phyloP scores from a whole-genome alignment of 2,329 filamentous ascomycete genomes.

The Xylaria sp. region DNA sequence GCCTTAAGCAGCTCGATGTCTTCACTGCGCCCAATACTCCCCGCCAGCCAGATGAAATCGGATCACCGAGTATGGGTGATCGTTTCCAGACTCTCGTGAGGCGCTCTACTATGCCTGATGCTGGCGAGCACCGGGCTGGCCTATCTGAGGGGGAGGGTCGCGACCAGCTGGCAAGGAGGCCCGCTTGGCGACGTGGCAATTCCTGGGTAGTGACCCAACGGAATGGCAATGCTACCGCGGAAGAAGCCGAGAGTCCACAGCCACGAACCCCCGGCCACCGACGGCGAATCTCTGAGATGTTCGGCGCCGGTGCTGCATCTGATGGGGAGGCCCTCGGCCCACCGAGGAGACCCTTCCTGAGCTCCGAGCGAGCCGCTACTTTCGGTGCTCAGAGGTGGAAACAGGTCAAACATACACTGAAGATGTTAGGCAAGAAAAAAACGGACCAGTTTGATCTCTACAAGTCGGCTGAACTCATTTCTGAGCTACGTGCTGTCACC shows the following conservation, averaged over 20 bases:
- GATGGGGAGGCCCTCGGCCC: conserved; percentile 67
- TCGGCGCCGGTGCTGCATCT: conserved; percentile 71
- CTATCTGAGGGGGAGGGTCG: conserved; percentile 81
- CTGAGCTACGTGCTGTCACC: conserved; percentile 89
- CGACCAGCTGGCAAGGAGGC: conserved; percentile 64
- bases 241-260: conserved; percentile 63
- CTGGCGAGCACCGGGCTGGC: conserved; percentile 67
- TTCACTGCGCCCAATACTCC: conserved; percentile 75
- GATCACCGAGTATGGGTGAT: conserved; percentile 55
- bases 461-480: conserved; percentile 96
- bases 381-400: conserved; percentile 88
- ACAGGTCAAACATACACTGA: conserved; percentile 89
- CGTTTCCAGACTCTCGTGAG: conserved; percentile 68
- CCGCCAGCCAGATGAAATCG: conserved; percentile 55
- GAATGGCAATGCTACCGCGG: conserved; percentile 59
- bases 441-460: conserved; percentile 90
- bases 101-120: conserved; percentile 73
- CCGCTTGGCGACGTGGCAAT: conserved; percentile 68
- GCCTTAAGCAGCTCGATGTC: conserved; percentile 63
- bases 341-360: conserved; percentile 67
- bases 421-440: conserved; percentile 77
- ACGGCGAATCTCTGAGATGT: conserved; percentile 70
- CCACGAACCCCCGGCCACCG: conserved; percentile 70
- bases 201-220: conserved; percentile 66
- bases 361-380: conserved; percentile 74